Conservation (phyloP, 495 filamentous ascomycete genomes). For the Emericellopsis terricola region DNA sequence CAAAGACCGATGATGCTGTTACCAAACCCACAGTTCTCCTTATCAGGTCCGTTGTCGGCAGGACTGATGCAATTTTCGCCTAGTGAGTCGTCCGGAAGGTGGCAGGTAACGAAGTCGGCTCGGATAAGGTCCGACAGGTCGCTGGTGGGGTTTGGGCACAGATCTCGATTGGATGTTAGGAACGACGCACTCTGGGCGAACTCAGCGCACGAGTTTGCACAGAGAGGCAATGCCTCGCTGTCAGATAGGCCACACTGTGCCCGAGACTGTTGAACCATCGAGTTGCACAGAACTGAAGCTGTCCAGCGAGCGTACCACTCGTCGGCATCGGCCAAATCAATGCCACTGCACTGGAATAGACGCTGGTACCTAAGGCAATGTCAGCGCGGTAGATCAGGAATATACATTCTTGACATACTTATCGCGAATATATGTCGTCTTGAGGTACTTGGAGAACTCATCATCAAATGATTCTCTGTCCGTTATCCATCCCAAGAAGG, state of each 20-base stretch:
- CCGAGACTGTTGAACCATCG: conserved; percentile 83
- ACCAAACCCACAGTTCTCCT: conserved; percentile 71
- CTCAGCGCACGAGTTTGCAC: conserved; percentile 76
- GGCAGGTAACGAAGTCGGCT: conserved; percentile 84
- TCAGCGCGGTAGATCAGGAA: conserved; percentile 15
- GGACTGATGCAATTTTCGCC: conserved; percentile 57
- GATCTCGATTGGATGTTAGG: conserved; percentile 51
- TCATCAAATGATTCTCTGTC: conserved; percentile 61
- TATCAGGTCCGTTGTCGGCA: conserved; percentile 64
- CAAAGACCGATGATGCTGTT: conserved; percentile 73
- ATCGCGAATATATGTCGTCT: conserved; percentile 56
- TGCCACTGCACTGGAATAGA: conserved; percentile 61
- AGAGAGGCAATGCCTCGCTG: conserved; percentile 54
- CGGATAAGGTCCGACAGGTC: conserved; percentile 62
- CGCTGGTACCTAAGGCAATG: conserved; percentile 40
- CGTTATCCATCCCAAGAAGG: conserved; percentile 72
- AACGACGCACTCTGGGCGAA: conserved; percentile 76
- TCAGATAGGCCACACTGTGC: conserved; percentile 45
- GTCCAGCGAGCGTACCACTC: conserved; percentile 88
- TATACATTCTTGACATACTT: conserved; percentile 28
- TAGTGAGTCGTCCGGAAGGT: conserved; percentile 62
- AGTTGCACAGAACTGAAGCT: conserved; percentile 82
- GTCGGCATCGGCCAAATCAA: conserved; percentile 66
- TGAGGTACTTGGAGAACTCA: conserved; percentile 54
- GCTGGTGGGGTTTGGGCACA: conserved; percentile 45